Base-by-base conservation (phyloP, 176 grass and related monocot species). In the Oryza glumipatula region DNA sequence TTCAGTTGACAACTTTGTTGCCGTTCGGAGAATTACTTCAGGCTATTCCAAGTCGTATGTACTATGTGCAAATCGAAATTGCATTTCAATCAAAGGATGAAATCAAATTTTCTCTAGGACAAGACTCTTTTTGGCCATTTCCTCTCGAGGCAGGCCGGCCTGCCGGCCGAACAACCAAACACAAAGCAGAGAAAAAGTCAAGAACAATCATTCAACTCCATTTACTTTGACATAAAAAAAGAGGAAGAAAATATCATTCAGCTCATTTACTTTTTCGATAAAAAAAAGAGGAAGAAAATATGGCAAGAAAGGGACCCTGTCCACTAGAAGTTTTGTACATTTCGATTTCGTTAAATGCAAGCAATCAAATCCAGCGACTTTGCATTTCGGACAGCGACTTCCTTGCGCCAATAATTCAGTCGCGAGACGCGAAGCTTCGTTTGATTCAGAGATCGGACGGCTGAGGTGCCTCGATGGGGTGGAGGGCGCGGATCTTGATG, bases 341-440 rank as follows among this genome's bases (percentile, higher is more conserved):
- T 83, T 49, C 14, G 16, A 21, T 56, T 56, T 73, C 80, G 83
- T 84, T 45, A 35, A 35, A 46, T 14, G 75, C 33, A 84, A 83
- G 81, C 54, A 58, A 58, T 0, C 17, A 56, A 58, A 58, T 2
- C 74, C 67, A 33, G 52, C 67, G 52, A 72, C 68, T 32, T 70
- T 3, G 39, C 38, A 39, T 39, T 39, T 39, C 7, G 38, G 38
- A 39, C 38, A 39, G 38, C 38, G 38, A 39, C 38, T 39, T 39
- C 6, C 69, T 54, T 52, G 60, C 39, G 39, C 39, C 7, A 41
- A 41, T 41, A 41, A 39, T 41, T 41, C 39, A 41, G 39, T 41
- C 35, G 35, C 35, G 35, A 32, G 35, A 32, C 5, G 38, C 38
- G 38, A 39, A 39, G 39, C 39, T 41, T 41, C 39, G 6, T 41